These are phyloP conservation scores for Collybiopsis confluens DNA, from an alignment of 768 basidiomycete species.

Conservation along the genomic window DNA sequence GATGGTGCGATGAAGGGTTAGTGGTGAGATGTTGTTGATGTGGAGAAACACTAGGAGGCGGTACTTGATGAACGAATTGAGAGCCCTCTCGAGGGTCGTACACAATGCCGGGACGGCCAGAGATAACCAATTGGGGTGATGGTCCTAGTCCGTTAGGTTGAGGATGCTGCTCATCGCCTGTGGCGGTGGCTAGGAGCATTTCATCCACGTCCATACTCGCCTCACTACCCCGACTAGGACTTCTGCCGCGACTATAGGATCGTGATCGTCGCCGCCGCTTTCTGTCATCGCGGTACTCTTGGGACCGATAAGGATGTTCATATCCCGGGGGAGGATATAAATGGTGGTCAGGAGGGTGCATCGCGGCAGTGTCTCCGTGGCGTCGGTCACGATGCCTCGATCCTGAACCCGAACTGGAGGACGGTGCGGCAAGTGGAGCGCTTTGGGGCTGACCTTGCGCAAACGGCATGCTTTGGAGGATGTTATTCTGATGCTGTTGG, in stretches of 20 bases:
- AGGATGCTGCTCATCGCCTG: neutral
- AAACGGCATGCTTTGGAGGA: neutral
- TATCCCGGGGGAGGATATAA: neutral
- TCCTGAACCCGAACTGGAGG: neutral
- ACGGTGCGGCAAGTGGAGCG: neutral
- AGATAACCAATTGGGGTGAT: neutral
- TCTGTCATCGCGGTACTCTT: neutral
- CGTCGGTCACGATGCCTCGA: neutral
- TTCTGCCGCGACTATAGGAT: constrained; percentile 3
- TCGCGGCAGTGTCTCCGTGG: constrained; percentile 1
- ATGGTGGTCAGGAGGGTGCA: constrained; percentile 3
- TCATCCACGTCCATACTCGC: constrained; percentile 4
- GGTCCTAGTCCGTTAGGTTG: neutral
- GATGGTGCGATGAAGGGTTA: constrained; percentile 2
- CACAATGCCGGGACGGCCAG: neutral
- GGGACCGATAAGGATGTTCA: neutral
- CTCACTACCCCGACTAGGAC: constrained; percentile 2
- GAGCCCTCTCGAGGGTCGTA: constrained; percentile 3
- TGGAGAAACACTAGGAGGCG: neutral
- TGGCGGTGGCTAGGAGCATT: neutral
- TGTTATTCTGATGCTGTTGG: neutral
- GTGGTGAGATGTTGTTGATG: neutral
- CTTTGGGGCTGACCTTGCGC: neutral
- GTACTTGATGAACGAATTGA: neutral
- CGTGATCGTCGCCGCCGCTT: constrained; percentile 1